Evolutionary conservation across 176 grass and related monocot genomes (phyloP), one percentile per base, ranked within the genome.

Genomic region (Rhipidocladum racemiflorum): DNA sequence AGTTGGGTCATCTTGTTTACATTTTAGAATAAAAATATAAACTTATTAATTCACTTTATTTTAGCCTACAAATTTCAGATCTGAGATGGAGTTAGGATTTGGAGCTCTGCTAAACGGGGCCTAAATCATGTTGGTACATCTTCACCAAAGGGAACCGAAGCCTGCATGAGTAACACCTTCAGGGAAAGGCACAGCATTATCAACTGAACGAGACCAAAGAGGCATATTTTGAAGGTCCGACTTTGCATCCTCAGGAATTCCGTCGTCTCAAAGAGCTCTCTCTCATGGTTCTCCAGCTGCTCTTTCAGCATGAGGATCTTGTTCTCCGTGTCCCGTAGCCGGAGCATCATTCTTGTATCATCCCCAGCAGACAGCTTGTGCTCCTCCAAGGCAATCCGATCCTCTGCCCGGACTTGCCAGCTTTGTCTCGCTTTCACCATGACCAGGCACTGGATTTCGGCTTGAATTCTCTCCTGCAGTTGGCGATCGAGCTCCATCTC

Each of bases 171-270:
- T 79, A 94, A 91, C 74, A 80, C 46, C 78, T 86, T 83, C 60
- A 91, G 7, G 9, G 87, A 81, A 11, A 94, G 13, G 63, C 16
- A 90, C 55, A 94, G 13, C 69, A 90, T 76, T 20, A 94, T 14
- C 21, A 88, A 46, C 87, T 94, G 92, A 28, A 89, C 14, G 67
- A 89, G 85, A 8, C 84, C 85, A 23, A 87, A 88, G 7, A 94
- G 81, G 72, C 84, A 79, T 49, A 85, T 81, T 28, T 94, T 87
- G 72, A 71, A 87, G 61, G 82, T 81, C 59, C 39, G 61, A 38
- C 73, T 91, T 48, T 94, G 84, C 64, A 94, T 68, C 68, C 44
- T 87, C 78, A 94, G 90, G 9, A 62, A 69, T 45, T 91, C 81
- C 6, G 84, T 83, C 30, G 62, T 70, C 55, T 64, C 59, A 0